Percentiles rank a stretch among this genome's conserved stretches.
Conservation (phyloP, 1,284 basidiomycete genomes). For the Butyriboletus regius region DNA sequence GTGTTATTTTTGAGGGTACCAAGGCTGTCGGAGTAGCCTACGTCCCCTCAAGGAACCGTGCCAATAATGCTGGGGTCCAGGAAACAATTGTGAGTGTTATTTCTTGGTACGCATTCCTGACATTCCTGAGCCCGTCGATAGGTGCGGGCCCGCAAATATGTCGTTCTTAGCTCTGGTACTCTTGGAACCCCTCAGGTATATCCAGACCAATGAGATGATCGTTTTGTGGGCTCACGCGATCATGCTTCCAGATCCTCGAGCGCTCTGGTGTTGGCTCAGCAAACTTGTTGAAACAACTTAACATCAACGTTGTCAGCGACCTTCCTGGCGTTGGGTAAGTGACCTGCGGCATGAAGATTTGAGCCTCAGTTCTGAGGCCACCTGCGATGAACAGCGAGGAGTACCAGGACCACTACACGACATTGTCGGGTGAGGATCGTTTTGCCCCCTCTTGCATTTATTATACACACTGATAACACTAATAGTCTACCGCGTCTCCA, state of each 20-base stretch:
- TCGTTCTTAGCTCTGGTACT: slow-evolving; percentile 60
- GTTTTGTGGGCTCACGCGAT: not conserved
- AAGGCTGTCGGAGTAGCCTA: slow-evolving; percentile 67
- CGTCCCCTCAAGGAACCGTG: slow-evolving; percentile 56
- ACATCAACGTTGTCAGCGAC: slow-evolving; percentile 58
- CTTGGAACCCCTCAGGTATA: slow-evolving; percentile 54
- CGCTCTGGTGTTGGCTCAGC: slow-evolving; percentile 60
- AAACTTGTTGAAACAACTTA: slow-evolving; percentile 48
- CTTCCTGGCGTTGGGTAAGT: slow-evolving; percentile 63
- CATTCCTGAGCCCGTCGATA: slow-evolving; percentile 5
- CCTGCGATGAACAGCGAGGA: slow-evolving; percentile 43
- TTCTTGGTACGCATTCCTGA: not conserved
- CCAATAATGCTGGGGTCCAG: slow-evolving; percentile 43
- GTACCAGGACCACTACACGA: slow-evolving; percentile 70
- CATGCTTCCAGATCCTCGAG: slow-evolving; percentile 48
- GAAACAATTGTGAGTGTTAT: slow-evolving; percentile 49
- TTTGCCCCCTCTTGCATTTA: not conserved
- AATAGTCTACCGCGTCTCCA: slow-evolving; percentile 62
- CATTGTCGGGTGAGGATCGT: slow-evolving; percentile 46
- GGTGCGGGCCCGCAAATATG: slow-evolving; percentile 54
- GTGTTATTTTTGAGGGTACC: slow-evolving; percentile 64
- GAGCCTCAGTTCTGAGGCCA: not conserved
- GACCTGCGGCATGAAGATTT: not conserved
- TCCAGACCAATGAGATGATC: not conserved
- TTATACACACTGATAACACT: slow-evolving; percentile 1